Evolutionary conservation across 306 rosid genomes (phyloP).

Genomic region (Castanospermum australe): DNA sequence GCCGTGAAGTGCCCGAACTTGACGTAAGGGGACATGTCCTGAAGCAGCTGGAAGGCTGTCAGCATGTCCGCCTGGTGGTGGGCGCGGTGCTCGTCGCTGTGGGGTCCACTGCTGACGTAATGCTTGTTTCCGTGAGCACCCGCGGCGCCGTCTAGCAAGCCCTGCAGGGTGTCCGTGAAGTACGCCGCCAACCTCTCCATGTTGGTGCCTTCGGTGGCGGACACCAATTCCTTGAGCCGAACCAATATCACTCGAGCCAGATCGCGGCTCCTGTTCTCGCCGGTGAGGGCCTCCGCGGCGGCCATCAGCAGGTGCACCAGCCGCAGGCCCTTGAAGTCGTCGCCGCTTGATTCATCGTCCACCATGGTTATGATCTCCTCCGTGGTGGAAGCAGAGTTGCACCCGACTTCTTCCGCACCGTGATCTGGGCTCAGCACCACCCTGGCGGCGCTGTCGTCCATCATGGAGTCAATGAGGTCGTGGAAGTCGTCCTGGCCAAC

Average conservation of each 20-base stretch:
- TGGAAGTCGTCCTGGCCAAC: conserved; percentile 50
- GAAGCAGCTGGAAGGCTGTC: conserved; percentile 83
- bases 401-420: conserved; percentile 17
- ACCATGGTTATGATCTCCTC: not conserved
- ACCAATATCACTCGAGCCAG: conserved; percentile 96
- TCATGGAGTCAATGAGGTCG: conserved; percentile 52
- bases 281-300: conserved; percentile 76
- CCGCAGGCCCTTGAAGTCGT: conserved; percentile 56
- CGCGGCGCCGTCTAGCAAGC: conserved; percentile 45
- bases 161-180: conserved; percentile 63
- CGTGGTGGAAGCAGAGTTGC: conserved; percentile 17
- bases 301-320: conserved; percentile 84
- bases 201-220: conserved; percentile 61
- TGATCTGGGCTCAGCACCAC: not conserved
- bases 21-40: conserved; percentile 77
- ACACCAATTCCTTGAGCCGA: conserved; percentile 92
- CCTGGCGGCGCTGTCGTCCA: conserved; percentile 11
- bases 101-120: conserved; percentile 15
- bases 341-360: conserved; percentile 15
- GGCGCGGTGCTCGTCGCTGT: conserved; percentile 3
- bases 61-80: conserved; percentile 48
- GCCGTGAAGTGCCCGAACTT: conserved; percentile 92
- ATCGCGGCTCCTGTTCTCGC: conserved; percentile 50
- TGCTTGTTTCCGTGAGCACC: not conserved
- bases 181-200: conserved; percentile 84